Percentiles rank a stretch among this genome's conserved stretches.
Evolutionary conservation across 352 stramenopile species (phyloP).

Genomic region (Phytophthora tentaculata): DNA sequence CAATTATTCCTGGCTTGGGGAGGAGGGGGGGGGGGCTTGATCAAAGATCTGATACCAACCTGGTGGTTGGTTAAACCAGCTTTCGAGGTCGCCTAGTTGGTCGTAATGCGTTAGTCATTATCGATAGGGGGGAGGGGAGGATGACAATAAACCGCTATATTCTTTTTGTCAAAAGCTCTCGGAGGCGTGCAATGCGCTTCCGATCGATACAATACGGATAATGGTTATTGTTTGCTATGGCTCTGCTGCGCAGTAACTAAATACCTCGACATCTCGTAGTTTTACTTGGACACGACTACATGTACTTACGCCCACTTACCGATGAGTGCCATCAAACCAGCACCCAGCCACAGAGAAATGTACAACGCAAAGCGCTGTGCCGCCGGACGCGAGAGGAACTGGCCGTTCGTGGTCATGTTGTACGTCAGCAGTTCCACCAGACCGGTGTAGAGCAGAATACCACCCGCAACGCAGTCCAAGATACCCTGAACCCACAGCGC

Average conservation of each 20-base stretch:
- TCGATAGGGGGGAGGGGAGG: no score
- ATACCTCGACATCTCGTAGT: conserved; percentile 23
- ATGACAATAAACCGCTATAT: no score
- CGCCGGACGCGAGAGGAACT: conserved; percentile 49
- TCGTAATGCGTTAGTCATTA: no score
- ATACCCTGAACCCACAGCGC: conserved; percentile 68
- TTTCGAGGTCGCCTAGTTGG: no score
- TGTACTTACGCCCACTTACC: conserved; percentile 66
- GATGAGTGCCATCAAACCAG: conserved; percentile 66
- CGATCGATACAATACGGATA: conserved; percentile 5
- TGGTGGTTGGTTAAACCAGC: no score
- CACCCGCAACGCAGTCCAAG: conserved; percentile 68
- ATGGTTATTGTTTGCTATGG: background rate
- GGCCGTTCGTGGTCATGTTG: conserved; percentile 70
- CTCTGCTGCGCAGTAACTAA: conserved; percentile 11
- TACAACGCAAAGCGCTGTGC: conserved; percentile 52
- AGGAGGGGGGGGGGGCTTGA: background rate
- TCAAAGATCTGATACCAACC: background rate
- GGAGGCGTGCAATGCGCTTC: background rate
- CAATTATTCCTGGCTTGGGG: background rate
- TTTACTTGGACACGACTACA: conserved; percentile 6
- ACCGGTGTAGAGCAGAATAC: conserved; percentile 75
- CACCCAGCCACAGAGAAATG: conserved; percentile 54
- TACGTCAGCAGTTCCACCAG: conserved; percentile 72
- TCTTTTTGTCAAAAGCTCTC: no score